Evolutionary conservation across 164 flowering plant genomes (phyloP), one percentile per base, ranked within the genome.

Genomic region (Santalum album): DNA sequence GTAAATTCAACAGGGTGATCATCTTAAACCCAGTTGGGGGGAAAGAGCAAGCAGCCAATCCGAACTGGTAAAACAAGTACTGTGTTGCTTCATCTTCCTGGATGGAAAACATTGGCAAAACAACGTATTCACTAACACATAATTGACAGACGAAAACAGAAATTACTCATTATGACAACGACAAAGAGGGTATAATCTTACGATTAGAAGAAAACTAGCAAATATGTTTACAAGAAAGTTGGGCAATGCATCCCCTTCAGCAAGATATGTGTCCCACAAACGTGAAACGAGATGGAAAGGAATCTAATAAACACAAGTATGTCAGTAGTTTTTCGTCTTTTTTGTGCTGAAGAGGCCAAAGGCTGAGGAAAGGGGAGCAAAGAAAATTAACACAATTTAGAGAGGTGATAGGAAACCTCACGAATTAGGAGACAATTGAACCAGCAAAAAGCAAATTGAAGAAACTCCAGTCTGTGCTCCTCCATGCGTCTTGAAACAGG

Each of bases 361-460:
- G n/a, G n/a, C n/a, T n/a, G n/a, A n/a, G n/a, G n/a, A n/a, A n/a
- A n/a, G n/a, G n/a, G n/a, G n/a, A n/a, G n/a, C n/a, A n/a, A 29
- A 29, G 34, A 4, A 29, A 29, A 29, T 9, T 29, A 9, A 3
- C 6, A 29, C 6, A 29, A 9, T 29, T 29, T 29, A 36, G 2
- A 36, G 22, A 14, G 24, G 22, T 19, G 26, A 58, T 52, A n/a
- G 26, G 75, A 62, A 55, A 92, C 99, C 99, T 92, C 99, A 22
- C 99, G 91, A 65, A 92, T 92, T 36, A 92, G 71, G 70, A 92
- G 95, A 73, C 99, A 92, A 67, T 92, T 90, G 75, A 87, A 90
- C 99, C 97, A 92, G 26, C 96, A 97, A 59, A 92, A 92, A 60
- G 99, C 97, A 76, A 92, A 92, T 61, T 92, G 99, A 63, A 92